Evolutionary conservation across 2,329 filamentous ascomycete species (phyloP).

Genomic region (Epichloe uncinata): DNA sequence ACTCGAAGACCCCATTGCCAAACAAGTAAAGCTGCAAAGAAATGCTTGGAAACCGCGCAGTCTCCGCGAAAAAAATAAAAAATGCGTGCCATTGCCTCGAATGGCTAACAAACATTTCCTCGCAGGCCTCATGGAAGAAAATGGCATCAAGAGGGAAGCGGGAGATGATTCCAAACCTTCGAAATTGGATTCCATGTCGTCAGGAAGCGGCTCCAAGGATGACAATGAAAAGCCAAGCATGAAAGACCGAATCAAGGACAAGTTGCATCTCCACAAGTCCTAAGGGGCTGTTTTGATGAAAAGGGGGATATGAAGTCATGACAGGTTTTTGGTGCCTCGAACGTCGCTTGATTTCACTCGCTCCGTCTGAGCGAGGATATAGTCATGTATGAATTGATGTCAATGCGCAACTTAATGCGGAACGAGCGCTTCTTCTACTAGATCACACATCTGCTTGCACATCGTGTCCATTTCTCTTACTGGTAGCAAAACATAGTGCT

Average conservation of each 20-base stretch:
- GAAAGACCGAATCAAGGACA: slow-evolving; percentile 54
- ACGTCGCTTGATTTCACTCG: no score
- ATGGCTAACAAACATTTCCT: neutral
- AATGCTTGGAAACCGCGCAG: neutral
- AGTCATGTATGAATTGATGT: no score
- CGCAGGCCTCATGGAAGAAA: slow-evolving; percentile 22
- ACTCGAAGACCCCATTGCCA: neutral
- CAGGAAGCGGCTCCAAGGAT: slow-evolving; percentile 7
- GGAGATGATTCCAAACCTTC: neutral
- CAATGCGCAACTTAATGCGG: no score
- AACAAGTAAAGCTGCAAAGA: neutral
- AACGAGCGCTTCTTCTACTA: no score
- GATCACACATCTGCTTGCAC: no score
- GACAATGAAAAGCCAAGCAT: slow-evolving; percentile 36
- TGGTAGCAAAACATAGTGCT: neutral
- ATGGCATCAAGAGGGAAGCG: slow-evolving; percentile 15
- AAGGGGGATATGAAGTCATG: neutral
- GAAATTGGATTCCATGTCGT: slow-evolving; percentile 7
- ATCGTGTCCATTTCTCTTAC: neutral
- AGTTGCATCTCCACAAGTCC: slow-evolving; percentile 39
- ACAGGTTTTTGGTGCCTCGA: no score
- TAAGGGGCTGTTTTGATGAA: neutral
- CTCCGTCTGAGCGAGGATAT: no score
- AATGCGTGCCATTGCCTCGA: no score
- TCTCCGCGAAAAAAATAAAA: neutral